A percentile compares a stretch with the other conserved stretches of the same genome.
Evolutionary conservation across 2,329 filamentous ascomycete species (phyloP).

Genomic region (Macrophomina pseudophaseolina): DNA sequence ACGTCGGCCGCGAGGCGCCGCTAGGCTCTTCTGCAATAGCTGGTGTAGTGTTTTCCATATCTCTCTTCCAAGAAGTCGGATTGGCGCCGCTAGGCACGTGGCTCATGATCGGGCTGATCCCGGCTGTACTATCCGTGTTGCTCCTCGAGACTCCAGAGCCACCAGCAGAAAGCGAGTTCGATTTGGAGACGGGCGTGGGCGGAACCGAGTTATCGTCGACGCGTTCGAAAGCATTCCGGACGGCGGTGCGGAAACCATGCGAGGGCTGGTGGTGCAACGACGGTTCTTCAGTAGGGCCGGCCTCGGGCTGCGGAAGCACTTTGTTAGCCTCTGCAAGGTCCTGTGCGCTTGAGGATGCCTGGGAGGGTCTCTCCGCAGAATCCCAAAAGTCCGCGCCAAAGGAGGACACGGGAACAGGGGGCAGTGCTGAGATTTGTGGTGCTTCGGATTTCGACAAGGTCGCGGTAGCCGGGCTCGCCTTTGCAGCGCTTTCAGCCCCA

Average conservation of each 20-base stretch:
- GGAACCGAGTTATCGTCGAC: constrained; percentile 59
- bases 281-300: constrained; percentile 13
- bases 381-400: constrained; percentile 40
- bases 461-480: neutral
- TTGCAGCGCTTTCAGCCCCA: constrained; percentile 4
- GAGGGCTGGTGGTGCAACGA: constrained; percentile 59
- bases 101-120: constrained; percentile 70
- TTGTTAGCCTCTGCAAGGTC: constrained; percentile 17
- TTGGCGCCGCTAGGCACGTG: constrained; percentile 54
- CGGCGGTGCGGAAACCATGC: constrained; percentile 62
- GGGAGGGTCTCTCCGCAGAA: constrained; percentile 12
- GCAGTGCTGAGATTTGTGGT: constrained; percentile 27
- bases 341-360: constrained; percentile 15
- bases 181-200: constrained; percentile 56
- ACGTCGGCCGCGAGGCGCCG: constrained; percentile 43
- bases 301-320: constrained; percentile 14
- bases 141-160: constrained; percentile 58
- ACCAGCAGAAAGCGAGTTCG: constrained; percentile 41
- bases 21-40: constrained; percentile 62
- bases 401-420: constrained; percentile 33
- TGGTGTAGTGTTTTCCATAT: constrained; percentile 52
- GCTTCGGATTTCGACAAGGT: neutral
- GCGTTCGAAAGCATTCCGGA: constrained; percentile 69
- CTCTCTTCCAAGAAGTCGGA: constrained; percentile 30
- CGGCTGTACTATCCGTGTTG: constrained; percentile 66